These are phyloP conservation scores for Apiotrichum gamsii DNA, from an alignment of 1,284 basidiomycete genomes.

Conservation along the genomic window DNA sequence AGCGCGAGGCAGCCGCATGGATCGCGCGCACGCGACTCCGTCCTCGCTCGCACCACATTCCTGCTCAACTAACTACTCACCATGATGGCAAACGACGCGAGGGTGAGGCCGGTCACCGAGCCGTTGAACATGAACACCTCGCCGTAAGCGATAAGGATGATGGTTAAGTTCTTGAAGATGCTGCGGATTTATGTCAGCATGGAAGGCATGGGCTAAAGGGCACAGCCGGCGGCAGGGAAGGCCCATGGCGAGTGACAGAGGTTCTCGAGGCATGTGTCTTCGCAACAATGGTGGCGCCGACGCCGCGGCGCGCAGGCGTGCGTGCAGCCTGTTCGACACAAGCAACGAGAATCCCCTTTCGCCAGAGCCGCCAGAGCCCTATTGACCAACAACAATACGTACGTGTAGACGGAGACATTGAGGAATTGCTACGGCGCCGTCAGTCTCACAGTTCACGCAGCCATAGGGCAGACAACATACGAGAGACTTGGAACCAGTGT, in stretches of 20 bases:
- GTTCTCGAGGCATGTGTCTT: too few relatives aligned
- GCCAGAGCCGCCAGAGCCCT: too few relatives aligned
- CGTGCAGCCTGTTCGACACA: too few relatives aligned
- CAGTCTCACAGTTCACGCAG: neutral
- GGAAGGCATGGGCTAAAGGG: too few relatives aligned
- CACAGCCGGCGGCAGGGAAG: neutral
- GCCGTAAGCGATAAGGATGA: constrained; percentile 97
- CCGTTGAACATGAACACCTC: constrained; percentile 97
- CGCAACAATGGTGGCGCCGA: too few relatives aligned
- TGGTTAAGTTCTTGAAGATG: constrained; percentile 99
- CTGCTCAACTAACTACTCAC: too few relatives aligned
- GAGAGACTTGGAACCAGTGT: constrained; percentile 94
- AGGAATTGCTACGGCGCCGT: constrained; percentile 76
- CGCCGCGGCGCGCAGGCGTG: too few relatives aligned
- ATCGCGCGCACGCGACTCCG: too few relatives aligned
- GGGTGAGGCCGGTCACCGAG: constrained; percentile 75
- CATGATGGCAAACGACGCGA: constrained; percentile 90
- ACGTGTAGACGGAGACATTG: constrained; percentile 84
- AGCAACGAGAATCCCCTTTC: too few relatives aligned
- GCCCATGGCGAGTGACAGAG: neutral
- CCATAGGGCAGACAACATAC: constrained; percentile 53
- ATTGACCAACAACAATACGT: constrained; percentile 11
- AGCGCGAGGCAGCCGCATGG: too few relatives aligned
- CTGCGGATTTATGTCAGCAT: too few relatives aligned
- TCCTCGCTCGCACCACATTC: too few relatives aligned